Conservation (phyloP, 2,329 filamentous ascomycete species). For the Fusarium incarnatum region DNA sequence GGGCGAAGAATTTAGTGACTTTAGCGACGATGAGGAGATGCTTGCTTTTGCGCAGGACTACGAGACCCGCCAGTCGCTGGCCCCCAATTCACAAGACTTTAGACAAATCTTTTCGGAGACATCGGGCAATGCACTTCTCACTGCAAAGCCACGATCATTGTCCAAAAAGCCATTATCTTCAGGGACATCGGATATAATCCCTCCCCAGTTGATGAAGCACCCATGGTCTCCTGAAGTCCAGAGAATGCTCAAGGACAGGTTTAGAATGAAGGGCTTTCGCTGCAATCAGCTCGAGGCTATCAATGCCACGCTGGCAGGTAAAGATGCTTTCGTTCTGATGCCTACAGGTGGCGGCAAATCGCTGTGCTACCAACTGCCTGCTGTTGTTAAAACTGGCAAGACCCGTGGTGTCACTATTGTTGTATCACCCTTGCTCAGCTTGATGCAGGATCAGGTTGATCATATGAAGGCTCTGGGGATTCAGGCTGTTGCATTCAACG, state of each 20-base stretch:
- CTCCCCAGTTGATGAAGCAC: constrained; percentile 69
- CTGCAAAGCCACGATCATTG: constrained; percentile 49
- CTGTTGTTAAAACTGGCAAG: constrained; percentile 81
- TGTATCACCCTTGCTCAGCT: constrained; percentile 90
- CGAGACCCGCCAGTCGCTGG: constrained; percentile 56
- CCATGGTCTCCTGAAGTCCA: constrained; percentile 91
- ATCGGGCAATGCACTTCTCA: constrained; percentile 58
- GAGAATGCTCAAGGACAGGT: constrained; percentile 81
- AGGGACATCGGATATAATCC: constrained; percentile 51
- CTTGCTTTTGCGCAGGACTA: constrained; percentile 64
- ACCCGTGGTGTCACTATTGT: constrained; percentile 92
- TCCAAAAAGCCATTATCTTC: constrained; percentile 50
- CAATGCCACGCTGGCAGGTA: constrained; percentile 87
- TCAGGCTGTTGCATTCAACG: constrained; percentile 83
- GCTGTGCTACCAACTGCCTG: constrained; percentile 94
- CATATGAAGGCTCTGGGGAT: constrained; percentile 82
- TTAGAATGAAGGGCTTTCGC: constrained; percentile 87
- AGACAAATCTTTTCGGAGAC: constrained; percentile 60
- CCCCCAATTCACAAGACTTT: constrained; percentile 34
- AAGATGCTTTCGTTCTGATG: constrained; percentile 96
- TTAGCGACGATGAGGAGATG: constrained; percentile 64
- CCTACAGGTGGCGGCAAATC: constrained; percentile 98
- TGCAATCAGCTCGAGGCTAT: constrained; percentile 95
- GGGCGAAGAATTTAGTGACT: constrained; percentile 58
- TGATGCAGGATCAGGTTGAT: constrained; percentile 97